Percentiles rank a stretch among this genome's conserved stretches.
These are phyloP conservation scores for Vicia faba DNA, from an alignment of 306 rosid genomes.

Conservation along the genomic window DNA sequence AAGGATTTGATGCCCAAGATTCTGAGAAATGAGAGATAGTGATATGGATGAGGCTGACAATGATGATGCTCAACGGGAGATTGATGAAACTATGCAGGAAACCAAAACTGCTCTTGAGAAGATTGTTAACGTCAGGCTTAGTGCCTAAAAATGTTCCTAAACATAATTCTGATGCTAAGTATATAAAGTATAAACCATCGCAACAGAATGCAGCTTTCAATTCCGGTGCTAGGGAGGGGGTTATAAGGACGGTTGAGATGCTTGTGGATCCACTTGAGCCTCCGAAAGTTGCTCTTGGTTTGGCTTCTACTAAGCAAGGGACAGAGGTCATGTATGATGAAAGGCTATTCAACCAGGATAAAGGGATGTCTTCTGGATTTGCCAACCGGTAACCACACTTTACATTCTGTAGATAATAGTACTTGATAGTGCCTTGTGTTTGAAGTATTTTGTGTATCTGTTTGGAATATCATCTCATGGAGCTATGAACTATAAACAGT, in stretches of 20 bases:
- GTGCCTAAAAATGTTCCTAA: conserved; percentile 86
- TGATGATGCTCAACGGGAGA: conserved; percentile 62
- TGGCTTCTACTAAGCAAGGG: too few relatives aligned
- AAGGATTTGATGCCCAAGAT: conserved; percentile 72
- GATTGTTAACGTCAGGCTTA: conserved; percentile 79
- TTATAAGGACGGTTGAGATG: conserved; percentile 89
- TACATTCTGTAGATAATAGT: conserved; percentile 29
- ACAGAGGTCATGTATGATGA: too few relatives aligned
- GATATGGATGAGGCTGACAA: conserved; percentile 55
- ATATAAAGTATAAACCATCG: conserved; percentile 85
- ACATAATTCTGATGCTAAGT: conserved; percentile 67
- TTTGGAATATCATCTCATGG: conserved; percentile 25
- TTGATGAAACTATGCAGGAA: conserved; percentile 75
- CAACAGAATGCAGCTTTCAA: conserved; percentile 83
- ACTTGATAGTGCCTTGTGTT: conserved; percentile 26
- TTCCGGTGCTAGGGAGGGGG: conserved; percentile 86
- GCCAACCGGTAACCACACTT: conserved; percentile 25
- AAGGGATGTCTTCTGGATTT: too few relatives aligned
- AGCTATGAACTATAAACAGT: conserved; percentile 14
- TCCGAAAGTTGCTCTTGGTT: too few relatives aligned
- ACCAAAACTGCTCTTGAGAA: conserved; percentile 86
- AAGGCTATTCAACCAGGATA: too few relatives aligned
- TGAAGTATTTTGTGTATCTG: conserved; percentile 31
- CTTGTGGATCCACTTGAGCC: conserved; percentile 95
- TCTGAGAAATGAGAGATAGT: conserved; percentile 59